Percentiles rank a stretch among this genome's conserved stretches.
Conservation (phyloP, 179 eudicot species). For the Beta macrorhiza region DNA sequence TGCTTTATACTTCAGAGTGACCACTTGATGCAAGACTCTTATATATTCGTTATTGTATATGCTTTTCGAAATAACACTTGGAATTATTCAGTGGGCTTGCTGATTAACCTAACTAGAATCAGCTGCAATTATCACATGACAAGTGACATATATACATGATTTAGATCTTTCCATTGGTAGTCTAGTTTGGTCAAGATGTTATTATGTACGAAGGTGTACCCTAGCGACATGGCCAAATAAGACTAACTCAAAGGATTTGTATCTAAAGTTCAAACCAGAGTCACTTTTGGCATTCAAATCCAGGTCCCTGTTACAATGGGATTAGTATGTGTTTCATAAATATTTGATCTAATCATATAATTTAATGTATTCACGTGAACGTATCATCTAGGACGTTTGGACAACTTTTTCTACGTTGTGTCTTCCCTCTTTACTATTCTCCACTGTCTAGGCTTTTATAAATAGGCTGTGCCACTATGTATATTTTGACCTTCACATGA, state of each 20-base stretch:
- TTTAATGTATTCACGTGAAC: background rate
- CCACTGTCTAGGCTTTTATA: background rate
- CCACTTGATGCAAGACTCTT: background rate
- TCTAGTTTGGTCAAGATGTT: background rate
- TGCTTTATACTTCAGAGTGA: background rate
- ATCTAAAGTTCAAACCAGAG: background rate
- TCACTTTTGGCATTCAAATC: background rate
- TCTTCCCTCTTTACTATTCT: background rate
- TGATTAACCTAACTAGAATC: background rate
- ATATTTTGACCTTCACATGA: background rate
- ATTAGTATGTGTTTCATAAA: no score
- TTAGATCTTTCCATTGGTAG: background rate
- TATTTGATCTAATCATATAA: no score
- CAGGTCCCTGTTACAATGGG: no score
- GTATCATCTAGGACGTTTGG: background rate
- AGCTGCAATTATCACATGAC: background rate
- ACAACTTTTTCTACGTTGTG: background rate
- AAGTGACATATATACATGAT: background rate
- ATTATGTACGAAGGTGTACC: background rate
- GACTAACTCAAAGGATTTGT: background rate
- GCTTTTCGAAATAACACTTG: background rate
- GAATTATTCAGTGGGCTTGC: background rate
- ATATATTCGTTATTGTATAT: no score
- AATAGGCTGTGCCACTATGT: background rate
- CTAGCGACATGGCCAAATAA: background rate